Percentiles rank a stretch among this genome's conserved stretches.
Conservation (phyloP, 805 yeast species). For the Wickerhamomyces ciferrii region DNA sequence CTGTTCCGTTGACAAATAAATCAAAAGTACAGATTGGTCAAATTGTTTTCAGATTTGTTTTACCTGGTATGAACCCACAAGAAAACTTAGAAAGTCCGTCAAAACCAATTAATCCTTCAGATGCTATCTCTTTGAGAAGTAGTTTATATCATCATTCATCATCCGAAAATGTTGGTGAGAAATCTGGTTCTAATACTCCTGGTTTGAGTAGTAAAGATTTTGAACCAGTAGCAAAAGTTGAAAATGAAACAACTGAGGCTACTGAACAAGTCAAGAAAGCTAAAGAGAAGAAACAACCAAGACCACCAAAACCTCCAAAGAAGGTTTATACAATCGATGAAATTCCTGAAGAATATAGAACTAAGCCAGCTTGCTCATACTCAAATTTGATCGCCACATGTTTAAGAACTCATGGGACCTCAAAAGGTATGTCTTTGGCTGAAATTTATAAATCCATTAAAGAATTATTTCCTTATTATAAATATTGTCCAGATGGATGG, state of each 20-base stretch:
- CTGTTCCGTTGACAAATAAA: slow-evolving; percentile 80
- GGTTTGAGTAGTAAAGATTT: slow-evolving; percentile 17
- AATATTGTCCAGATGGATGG: slow-evolving; percentile 97
- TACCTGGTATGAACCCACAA: slow-evolving; percentile 60
- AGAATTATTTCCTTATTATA: slow-evolving; percentile 85
- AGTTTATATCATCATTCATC: slow-evolving; percentile 33
- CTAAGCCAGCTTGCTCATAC: slow-evolving; percentile 79
- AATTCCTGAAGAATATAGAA: slow-evolving; percentile 81
- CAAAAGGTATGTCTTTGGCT: slow-evolving; percentile 71
- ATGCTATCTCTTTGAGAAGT: slow-evolving; percentile 52
- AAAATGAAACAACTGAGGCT: slow-evolving; percentile 22
- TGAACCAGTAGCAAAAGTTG: slow-evolving; percentile 21
- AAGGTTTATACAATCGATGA: slow-evolving; percentile 73
- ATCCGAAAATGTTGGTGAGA: slow-evolving; percentile 4
- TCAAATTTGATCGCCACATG: slow-evolving; percentile 80
- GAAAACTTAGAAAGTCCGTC: slow-evolving; percentile 23
- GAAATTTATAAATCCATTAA: slow-evolving; percentile 86
- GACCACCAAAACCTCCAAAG: slow-evolving; percentile 48
- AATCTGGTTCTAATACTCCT: slow-evolving; percentile 12
- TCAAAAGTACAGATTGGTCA: slow-evolving; percentile 91
- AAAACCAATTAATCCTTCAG: slow-evolving; percentile 52
- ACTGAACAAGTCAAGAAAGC: slow-evolving; percentile 30
- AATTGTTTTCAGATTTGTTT: slow-evolving; percentile 78
- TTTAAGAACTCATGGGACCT: slow-evolving; percentile 58
- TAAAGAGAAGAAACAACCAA: slow-evolving; percentile 43